These are phyloP conservation scores for Calonectria montana DNA, from an alignment of 2,329 filamentous ascomycete genomes.

Conservation along the genomic window DNA sequence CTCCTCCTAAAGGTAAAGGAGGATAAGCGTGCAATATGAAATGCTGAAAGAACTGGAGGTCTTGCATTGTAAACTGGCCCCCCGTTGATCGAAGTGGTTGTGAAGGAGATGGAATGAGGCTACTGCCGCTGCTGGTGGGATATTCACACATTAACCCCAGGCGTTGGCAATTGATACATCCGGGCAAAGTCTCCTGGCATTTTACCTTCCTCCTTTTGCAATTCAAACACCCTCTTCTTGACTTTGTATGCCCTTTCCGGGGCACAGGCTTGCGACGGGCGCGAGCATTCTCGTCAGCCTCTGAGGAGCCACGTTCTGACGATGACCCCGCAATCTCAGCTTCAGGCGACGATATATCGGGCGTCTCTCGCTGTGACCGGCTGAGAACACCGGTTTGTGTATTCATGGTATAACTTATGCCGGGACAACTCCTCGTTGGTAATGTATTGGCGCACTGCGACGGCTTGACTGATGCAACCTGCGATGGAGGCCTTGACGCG, in stretches of 20 bases:
- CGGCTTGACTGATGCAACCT: background rate
- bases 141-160: conserved; percentile 33
- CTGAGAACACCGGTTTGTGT: background rate
- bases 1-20: conserved; percentile 47
- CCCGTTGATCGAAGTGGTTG: conserved; percentile 18
- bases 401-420: background rate
- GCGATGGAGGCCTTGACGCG: background rate
- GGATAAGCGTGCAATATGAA: conserved; percentile 58
- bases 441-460: background rate
- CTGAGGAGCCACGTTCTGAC: background rate
- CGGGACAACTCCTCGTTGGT: background rate
- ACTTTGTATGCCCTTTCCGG: conserved; percentile 31
- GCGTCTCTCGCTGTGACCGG: background rate
- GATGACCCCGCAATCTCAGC: background rate
- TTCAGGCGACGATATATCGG: background rate
- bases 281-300: background rate
- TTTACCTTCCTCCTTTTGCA: conserved; percentile 38
- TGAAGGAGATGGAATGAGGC: background rate
- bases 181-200: conserved; percentile 32
- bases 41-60: conserved; percentile 63
- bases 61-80: conserved; percentile 51
- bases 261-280: conserved; percentile 19
- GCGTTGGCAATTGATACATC: conserved; percentile 28
- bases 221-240: conserved; percentile 33
- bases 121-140: background rate